These are phyloP conservation scores for Echinosphaeria canescens DNA, from an alignment of 2,329 filamentous ascomycete genomes.

Conservation along the genomic window DNA sequence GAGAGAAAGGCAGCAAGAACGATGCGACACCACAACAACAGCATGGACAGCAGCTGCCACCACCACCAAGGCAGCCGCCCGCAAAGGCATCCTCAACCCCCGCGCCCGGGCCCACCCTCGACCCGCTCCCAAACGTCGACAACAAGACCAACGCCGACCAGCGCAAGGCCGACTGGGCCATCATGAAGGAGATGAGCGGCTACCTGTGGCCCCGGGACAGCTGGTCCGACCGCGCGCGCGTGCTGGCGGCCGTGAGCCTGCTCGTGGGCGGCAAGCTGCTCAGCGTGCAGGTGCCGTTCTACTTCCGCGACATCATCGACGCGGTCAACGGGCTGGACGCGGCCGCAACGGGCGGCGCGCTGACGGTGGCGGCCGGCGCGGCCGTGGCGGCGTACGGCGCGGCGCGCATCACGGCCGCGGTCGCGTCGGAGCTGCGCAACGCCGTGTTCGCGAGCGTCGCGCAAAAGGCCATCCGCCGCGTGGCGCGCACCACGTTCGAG, in stretches of 20 bases:
- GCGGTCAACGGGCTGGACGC: conserved; percentile 72
- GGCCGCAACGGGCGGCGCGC: conserved; percentile 66
- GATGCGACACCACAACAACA: too few relatives aligned
- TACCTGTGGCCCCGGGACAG: conserved; percentile 94
- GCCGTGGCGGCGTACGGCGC: conserved; percentile 89
- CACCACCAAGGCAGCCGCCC: too few relatives aligned
- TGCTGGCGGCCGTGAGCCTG: conserved; percentile 63
- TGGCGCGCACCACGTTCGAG: conserved; percentile 81
- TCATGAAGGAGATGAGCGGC: conserved; percentile 91
- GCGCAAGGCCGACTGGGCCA: conserved; percentile 92
- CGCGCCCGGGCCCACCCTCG: too few relatives aligned
- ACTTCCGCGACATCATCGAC: conserved; percentile 97
- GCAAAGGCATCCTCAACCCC: too few relatives aligned
- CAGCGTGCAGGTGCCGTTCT: conserved; percentile 96
- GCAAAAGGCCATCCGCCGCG: conserved; percentile 83
- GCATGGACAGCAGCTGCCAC: too few relatives aligned
- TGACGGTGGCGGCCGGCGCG: conserved; percentile 69
- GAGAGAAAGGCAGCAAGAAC: too few relatives aligned
- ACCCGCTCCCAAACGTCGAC: too few relatives aligned
- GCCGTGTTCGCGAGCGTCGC: conserved; percentile 94
- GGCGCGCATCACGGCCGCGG: conserved; percentile 67
- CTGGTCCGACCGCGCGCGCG: conserved; percentile 61
- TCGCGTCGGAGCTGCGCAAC: conserved; percentile 88
- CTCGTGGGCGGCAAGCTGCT: conserved; percentile 82
- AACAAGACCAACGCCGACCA: too few relatives aligned